Conservation (phyloP, 164 flowering plant species). For the Vitis amurensis region DNA sequence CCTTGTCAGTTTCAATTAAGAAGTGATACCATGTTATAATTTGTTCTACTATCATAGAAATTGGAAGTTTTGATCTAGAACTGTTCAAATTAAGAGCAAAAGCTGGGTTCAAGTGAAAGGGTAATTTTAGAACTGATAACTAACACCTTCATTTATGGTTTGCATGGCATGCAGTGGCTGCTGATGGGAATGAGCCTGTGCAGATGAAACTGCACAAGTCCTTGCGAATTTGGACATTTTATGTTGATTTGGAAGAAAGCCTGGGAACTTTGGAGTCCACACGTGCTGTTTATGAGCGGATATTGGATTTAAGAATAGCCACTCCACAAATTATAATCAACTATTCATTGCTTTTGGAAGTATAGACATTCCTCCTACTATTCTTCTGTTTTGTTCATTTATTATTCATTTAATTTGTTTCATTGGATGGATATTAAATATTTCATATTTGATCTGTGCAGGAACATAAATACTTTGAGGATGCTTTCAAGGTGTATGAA, state of each 20-base stretch:
- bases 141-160: conserved; percentile 4
- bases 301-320: conserved; percentile 86
- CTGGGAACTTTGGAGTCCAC: conserved; percentile 84
- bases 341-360: conserved; percentile 88
- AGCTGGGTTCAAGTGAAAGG: no score
- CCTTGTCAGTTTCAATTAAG: no score
- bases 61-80: no score
- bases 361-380: conserved; percentile 21
- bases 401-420: not conserved
- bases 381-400: not conserved
- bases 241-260: conserved; percentile 91
- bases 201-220: conserved; percentile 92
- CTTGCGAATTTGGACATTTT: conserved; percentile 82
- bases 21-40: no score
- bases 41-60: no score
- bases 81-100: no score
- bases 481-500: conserved; percentile 94
- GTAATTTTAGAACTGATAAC: not conserved
- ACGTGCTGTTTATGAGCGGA: conserved; percentile 82
- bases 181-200: conserved; percentile 91
- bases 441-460: conserved; percentile 30
- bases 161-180: conserved; percentile 66
- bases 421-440: not conserved
- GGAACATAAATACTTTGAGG: conserved; percentile 93
- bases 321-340: conserved; percentile 95